Evolutionary conservation across 352 stramenopile genomes (phyloP).

Genomic region (Thalassiosira livingstoniorum): DNA sequence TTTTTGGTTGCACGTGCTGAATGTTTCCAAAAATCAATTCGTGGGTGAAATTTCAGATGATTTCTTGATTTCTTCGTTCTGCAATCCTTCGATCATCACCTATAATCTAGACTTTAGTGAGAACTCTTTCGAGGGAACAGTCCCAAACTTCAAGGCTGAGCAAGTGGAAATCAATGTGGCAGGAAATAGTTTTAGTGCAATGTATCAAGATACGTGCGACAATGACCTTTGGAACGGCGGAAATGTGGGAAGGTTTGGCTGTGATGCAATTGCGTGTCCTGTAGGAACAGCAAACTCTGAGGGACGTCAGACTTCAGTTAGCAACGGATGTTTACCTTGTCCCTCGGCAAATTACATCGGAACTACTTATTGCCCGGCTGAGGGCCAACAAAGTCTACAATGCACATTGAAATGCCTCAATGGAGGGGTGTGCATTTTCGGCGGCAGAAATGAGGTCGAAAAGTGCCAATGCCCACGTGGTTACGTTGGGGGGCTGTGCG

Average conservation of each 20-base stretch:
- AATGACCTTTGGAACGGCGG: not conserved
- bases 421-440: too few species aligned
- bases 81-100: not conserved
- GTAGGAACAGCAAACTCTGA: constrained; percentile 18
- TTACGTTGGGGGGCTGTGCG: too few species aligned
- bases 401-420: too few species aligned
- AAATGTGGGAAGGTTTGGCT: constrained; percentile 22
- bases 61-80: not conserved
- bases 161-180: constrained; percentile 3
- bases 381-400: too few species aligned
- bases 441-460: too few species aligned
- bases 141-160: constrained; percentile 14
- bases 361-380: too few species aligned
- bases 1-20: not conserved
- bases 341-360: constrained; percentile 8
- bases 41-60: not conserved
- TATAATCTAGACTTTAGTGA: not conserved
- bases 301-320: constrained; percentile 18
- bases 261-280: not conserved
- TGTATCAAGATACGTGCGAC: not conserved
- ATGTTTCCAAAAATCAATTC: not conserved
- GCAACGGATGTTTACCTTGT: not conserved
- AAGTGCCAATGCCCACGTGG: too few species aligned
- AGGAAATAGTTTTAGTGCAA: not conserved
- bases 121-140: constrained; percentile 8